Evolutionary conservation across 2,329 filamentous ascomycete species (phyloP).

Genomic region (Nigrospora sphaerica): DNA sequence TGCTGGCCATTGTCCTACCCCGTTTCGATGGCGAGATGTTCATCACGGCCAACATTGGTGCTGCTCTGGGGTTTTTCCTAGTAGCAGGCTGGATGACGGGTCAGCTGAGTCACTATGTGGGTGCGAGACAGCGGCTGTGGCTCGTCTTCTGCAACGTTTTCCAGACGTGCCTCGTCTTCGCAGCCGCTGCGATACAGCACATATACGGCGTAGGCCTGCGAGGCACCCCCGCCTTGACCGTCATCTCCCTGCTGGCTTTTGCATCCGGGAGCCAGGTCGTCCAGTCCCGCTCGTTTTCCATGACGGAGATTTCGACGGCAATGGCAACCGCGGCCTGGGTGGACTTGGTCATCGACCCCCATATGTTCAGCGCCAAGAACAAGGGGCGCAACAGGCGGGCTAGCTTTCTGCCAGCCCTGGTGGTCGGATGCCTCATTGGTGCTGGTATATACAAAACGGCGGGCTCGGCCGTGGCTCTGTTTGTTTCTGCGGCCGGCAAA

Average conservation of each 20-base stretch:
- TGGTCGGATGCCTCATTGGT: conserved; percentile 42
- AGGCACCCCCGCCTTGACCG: conserved; percentile 31
- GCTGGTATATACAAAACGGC: conserved; percentile 38
- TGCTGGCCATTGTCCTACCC: conserved; percentile 42
- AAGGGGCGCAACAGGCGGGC: conserved; percentile 40
- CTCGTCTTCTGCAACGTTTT: conserved; percentile 45
- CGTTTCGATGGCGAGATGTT: conserved; percentile 40
- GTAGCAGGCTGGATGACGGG: conserved; percentile 47
- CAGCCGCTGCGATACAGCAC: conserved; percentile 41
- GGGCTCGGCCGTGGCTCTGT: conserved; percentile 34
- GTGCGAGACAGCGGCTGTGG: conserved; percentile 44
- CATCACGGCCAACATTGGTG: conserved; percentile 44
- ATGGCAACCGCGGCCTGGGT: conserved; percentile 60
- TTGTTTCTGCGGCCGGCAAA: conserved; percentile 38
- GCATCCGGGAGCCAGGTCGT: conserved; percentile 54
- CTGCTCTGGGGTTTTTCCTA: conserved; percentile 49
- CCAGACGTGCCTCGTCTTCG: conserved; percentile 49
- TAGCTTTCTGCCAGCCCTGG: conserved; percentile 39
- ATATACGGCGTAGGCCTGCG: conserved; percentile 25
- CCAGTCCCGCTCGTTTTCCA: conserved; percentile 42
- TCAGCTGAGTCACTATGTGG: conserved; percentile 46
- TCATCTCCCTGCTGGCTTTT: conserved; percentile 45
- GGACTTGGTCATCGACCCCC: conserved; percentile 49
- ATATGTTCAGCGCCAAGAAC: conserved; percentile 38
- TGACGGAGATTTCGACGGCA: conserved; percentile 57